phyloP scores from a whole-genome alignment of 352 stramenopile genomes.

The Nothophytophthora sp. region DNA sequence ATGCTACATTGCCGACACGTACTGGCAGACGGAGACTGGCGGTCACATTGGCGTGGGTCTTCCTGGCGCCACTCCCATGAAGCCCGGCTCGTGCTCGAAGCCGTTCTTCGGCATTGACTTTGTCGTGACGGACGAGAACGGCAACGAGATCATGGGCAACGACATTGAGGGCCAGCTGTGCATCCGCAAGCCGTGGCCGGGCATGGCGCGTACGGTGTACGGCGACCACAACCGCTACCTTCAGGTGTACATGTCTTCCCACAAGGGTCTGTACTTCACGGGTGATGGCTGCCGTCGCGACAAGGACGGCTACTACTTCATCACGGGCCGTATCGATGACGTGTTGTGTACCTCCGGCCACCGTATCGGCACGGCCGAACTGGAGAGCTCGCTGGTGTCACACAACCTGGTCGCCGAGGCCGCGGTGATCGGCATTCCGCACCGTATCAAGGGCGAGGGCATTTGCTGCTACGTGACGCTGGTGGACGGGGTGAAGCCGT shows the following conservation, averaged over 20 bases:
- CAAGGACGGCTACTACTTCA: slow-evolving; percentile 97
- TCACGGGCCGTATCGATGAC: slow-evolving; percentile 98
- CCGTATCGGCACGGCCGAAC: slow-evolving; percentile 88
- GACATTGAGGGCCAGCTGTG: slow-evolving; percentile 94
- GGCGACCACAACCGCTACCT: slow-evolving; percentile 95
- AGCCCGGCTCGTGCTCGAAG: slow-evolving; percentile 93
- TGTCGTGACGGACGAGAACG: slow-evolving; percentile 75
- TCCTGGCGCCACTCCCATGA: slow-evolving; percentile 85
- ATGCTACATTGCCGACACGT: slow-evolving; percentile 96
- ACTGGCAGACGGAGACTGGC: slow-evolving; percentile 98
- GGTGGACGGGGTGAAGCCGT: slow-evolving; percentile 72
- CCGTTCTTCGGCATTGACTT: slow-evolving; percentile 97
- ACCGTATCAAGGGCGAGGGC: slow-evolving; percentile 97
- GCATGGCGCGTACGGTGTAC: slow-evolving; percentile 95
- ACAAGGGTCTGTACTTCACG: slow-evolving; percentile 97
- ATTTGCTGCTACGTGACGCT: slow-evolving; percentile 96
- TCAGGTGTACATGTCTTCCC: slow-evolving; percentile 95
- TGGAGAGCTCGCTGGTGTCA: slow-evolving; percentile 89
- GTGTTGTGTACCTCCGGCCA: slow-evolving; percentile 95
- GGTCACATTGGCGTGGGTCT: slow-evolving; percentile 95
- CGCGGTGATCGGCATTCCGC: slow-evolving; percentile 94
- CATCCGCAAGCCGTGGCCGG: slow-evolving; percentile 95
- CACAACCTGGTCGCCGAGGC: slow-evolving; percentile 94
- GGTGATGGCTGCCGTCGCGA: slow-evolving; percentile 88
- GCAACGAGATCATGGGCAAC: slow-evolving; percentile 86